Evolutionary conservation across 2,329 filamentous ascomycete species (phyloP).

Genomic region (Achaetomium macrosporum): DNA sequence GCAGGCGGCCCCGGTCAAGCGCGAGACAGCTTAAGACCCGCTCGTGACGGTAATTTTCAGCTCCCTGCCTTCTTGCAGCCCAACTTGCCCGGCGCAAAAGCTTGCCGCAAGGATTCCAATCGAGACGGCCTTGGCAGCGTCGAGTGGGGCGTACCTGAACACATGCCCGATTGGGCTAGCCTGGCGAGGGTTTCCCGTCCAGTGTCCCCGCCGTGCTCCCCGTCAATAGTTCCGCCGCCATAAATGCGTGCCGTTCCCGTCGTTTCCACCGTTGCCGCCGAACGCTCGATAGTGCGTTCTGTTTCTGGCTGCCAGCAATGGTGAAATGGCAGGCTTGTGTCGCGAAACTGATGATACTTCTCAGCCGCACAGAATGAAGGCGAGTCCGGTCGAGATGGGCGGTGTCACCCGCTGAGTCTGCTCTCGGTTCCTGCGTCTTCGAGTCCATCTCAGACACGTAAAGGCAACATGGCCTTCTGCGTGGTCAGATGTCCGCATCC

Average conservation of each 20-base stretch:
- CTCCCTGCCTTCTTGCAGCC: slow-evolving; percentile 1
- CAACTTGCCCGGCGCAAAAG: not conserved
- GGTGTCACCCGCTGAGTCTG: too few species aligned
- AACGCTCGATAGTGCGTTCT: slow-evolving; percentile 13
- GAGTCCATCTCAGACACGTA: too few species aligned
- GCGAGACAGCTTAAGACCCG: not conserved
- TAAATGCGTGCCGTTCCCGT: not conserved
- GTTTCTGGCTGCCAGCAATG: not conserved
- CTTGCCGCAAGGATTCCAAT: slow-evolving; percentile 1
- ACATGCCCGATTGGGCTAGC: not conserved
- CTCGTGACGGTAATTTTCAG: slow-evolving; percentile 1
- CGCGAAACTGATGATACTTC: not conserved
- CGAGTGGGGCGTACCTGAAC: not conserved
- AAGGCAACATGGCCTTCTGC: too few species aligned
- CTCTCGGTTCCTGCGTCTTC: too few species aligned
- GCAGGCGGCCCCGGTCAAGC: too few species aligned
- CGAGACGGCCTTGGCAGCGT: not conserved
- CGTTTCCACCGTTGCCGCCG: slow-evolving; percentile 13
- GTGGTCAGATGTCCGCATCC: too few species aligned
- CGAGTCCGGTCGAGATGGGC: too few species aligned
- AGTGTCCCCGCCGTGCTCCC: not conserved
- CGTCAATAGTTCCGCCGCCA: not conserved
- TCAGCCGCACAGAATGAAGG: not conserved
- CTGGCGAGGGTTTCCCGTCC: too few species aligned
- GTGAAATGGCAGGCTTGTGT: not conserved